Evolutionary conservation across 2,329 filamentous ascomycete genomes (phyloP).

Genomic region (Lizonia empirigonia): DNA sequence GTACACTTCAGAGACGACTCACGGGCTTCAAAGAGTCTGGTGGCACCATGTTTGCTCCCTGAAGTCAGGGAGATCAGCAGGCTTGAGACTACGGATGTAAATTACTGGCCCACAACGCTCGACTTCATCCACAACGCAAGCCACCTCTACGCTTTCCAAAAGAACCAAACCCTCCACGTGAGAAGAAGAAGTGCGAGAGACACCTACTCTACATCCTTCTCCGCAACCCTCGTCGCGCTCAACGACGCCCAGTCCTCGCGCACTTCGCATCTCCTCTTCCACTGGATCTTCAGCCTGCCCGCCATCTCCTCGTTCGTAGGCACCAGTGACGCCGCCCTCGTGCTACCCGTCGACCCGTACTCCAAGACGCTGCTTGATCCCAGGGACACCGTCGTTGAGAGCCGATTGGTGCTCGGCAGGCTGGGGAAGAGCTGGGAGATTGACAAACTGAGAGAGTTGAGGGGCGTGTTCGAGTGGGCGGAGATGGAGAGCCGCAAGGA

Average conservation of each 20-base stretch:
- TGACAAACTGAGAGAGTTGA: constrained; percentile 62
- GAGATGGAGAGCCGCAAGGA: constrained; percentile 50
- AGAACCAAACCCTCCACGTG: constrained; percentile 75
- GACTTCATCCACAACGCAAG: constrained; percentile 70
- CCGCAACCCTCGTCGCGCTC: constrained; percentile 74
- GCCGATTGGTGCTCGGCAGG: constrained; percentile 65
- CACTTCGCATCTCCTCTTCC: constrained; percentile 59
- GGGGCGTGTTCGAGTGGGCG: constrained; percentile 70
- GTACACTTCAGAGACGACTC: constrained; percentile 62
- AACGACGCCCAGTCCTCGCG: constrained; percentile 60
- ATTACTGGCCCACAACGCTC: constrained; percentile 82
- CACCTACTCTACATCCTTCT: constrained; percentile 68
- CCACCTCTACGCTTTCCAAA: constrained; percentile 68
- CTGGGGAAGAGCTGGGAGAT: constrained; percentile 54
- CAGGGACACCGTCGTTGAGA: constrained; percentile 70
- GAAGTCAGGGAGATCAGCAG: constrained; percentile 67
- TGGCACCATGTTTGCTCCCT: constrained; percentile 65
- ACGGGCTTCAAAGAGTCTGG: constrained; percentile 39
- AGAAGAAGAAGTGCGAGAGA: constrained; percentile 67
- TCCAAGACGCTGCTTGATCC: constrained; percentile 58
- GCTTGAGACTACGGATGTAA: constrained; percentile 66
- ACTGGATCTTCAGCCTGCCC: constrained; percentile 74
- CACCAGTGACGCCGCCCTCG: constrained; percentile 64
- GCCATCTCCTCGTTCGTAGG: constrained; percentile 52
- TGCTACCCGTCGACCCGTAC: constrained; percentile 49